Evolutionary conservation across 2,329 filamentous ascomycete species (phyloP), one percentile per base, ranked within the genome.

Genomic region (Dothideomycetes sp.): DNA sequence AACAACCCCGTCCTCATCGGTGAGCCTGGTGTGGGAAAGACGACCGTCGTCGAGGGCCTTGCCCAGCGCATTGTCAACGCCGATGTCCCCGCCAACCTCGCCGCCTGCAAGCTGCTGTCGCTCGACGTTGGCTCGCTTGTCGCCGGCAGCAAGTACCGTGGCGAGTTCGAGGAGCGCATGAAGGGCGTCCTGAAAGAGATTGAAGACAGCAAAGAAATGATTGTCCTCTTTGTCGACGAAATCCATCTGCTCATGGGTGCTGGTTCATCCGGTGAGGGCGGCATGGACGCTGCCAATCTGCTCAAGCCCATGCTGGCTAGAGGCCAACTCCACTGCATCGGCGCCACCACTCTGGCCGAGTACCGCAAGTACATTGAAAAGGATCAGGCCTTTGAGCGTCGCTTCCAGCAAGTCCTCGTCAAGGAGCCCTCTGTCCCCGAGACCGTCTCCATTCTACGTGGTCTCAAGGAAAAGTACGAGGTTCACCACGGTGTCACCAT

Each of bases 351-450:
- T 2, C 74, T 98, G 43, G 78, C 79, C 45, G 91, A 98, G 61
- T 98, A 98, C 65, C 79, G 91, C 56, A 98, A 98, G 63, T 96
- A 98, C 64, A 94, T 98, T 47, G 91, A 98, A 62, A 98, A 98
- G 65, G 91, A 98, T 54, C 84, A 86, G 34, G 91, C 91, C 34
- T 98, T 98, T 59, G 91, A 98, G 64, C 85, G 91, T 63, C 84
- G 91, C 61, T 98, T 98, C 73, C 91, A 98, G 61, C 91, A 98
- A 63, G 91, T 98, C 30, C 64, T 98, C 33, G 89, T 96, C 60
- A 95, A 95, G 66, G 91, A 98, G 59, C 91, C 91, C 2, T 73
- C 77, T 4, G 80, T 96, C 36, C 62, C 77, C 1, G 91, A 98
- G 65, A 96, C 91, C 11, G 77, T 98, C 47, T 98, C 91, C 16